Conservation (phyloP, 257 asterid genomes). For the Verbascum thapsus region DNA sequence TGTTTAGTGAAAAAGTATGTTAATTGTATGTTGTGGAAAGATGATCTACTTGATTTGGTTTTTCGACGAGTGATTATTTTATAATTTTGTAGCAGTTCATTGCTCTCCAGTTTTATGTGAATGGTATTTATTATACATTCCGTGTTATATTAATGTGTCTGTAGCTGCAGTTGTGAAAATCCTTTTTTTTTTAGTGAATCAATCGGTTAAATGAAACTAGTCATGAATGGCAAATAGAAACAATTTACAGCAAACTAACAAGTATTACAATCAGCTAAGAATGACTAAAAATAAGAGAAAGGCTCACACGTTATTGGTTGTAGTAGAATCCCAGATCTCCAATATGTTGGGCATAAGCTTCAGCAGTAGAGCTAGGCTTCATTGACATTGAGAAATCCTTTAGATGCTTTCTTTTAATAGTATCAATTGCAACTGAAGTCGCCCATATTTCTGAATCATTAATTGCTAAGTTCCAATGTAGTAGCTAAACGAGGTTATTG, state of each 20-base stretch:
- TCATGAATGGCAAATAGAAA: too few relatives aligned
- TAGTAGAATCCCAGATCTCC: too few relatives aligned
- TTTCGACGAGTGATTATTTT: not conserved
- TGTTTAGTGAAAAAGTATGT: not conserved
- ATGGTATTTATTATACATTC: not conserved
- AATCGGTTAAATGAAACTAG: too few relatives aligned
- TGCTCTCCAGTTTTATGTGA: not conserved
- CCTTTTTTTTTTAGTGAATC: too few relatives aligned
- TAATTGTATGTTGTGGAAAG: not conserved
- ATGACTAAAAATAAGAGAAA: too few relatives aligned
- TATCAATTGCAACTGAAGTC: not conserved
- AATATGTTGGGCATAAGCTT: too few relatives aligned
- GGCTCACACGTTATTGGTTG: too few relatives aligned
- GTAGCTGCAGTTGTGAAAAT: too few relatives aligned
- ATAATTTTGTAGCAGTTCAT: constrained; percentile 13
- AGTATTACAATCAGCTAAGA: too few relatives aligned
- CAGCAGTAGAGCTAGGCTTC: too few relatives aligned
- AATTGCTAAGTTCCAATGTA: not conserved
- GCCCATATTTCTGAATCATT: not conserved
- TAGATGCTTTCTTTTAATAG: not conserved
- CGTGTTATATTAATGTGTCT: not conserved
- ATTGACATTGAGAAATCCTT: not conserved
- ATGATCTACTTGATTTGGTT: not conserved
- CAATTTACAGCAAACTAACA: too few relatives aligned
- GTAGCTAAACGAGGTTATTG: not conserved